Evolutionary conservation across 345 rosid species (phyloP), one percentile per base, ranked within the genome.

Genomic region (Adansonia digitata): DNA sequence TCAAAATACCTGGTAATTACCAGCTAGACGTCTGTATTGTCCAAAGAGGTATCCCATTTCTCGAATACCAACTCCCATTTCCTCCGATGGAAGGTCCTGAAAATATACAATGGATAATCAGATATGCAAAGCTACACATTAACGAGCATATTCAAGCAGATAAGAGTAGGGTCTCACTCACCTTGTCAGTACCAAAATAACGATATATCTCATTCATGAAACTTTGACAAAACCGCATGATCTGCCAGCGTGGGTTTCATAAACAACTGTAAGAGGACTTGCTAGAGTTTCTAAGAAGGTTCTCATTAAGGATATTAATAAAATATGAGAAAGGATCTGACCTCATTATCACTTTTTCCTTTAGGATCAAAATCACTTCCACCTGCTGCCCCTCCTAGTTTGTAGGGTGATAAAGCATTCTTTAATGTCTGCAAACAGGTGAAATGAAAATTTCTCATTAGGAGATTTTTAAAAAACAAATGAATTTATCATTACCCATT

Each of bases 311-410:
- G 69, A 69, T 43, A 63, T 46, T 39, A 37, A 74, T 46, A 74
- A 27, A 43, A 65, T 26, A 35, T 45, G 71, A 73, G 77, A 81
- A 51, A 74, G 71, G 66, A 64, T 69, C 77, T 80, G 48, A 95
- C 99, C 93, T 95, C 99, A 78, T 85, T 90, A 79, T 95, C 98
- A 86, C 97, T 95, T 89, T 85, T 91, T 77, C 98, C 99, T 85
- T 91, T 95, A 46, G 98, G 99, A 83, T 95, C 97, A 88, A 95
- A 95, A 84, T 95, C 99, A 72, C 99, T 91, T 79, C 99, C 98
- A 75, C 99, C 99, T 37, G 98, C 93, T 63, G 99, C 97, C 55
- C 99, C 99, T 85, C 99, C 99, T 77, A 95, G 86, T 84, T 92
- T 95, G 86, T 89, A 93, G 18, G 99, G 98, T 60, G 94, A 95